Conservation (phyloP, 108 stramenopile species). For the Fistulifera pelliculosa region DNA sequence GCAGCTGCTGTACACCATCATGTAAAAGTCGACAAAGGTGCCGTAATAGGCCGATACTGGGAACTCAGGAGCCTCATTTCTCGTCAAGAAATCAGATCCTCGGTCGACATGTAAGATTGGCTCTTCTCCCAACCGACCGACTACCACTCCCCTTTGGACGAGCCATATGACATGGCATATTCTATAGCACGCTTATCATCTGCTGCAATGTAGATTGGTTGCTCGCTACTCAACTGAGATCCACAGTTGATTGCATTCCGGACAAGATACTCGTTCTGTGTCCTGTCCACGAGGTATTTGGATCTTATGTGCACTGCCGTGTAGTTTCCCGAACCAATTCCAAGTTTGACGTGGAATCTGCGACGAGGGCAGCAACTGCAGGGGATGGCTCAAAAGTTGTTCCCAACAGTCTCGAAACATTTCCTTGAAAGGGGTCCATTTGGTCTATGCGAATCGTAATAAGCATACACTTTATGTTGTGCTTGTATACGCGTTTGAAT, state of each 20-base stretch:
- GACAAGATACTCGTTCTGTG: not conserved
- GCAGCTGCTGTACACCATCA: slow-evolving; percentile 22
- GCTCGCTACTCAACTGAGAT: not conserved
- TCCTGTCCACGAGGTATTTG: not conserved
- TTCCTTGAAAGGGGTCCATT: too few species aligned
- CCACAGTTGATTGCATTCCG: not conserved
- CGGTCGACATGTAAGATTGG: slow-evolving; percentile 20
- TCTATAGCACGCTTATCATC: not conserved
- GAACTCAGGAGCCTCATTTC: too few species aligned
- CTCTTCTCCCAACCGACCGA: not conserved
- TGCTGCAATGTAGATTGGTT: not conserved
- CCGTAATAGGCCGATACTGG: slow-evolving; percentile 18
- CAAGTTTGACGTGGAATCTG: not conserved
- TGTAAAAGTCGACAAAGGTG: slow-evolving; percentile 35
- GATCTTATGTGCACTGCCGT: not conserved
- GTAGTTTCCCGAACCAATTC: not conserved
- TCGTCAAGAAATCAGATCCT: not conserved
- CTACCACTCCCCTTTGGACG: not conserved
- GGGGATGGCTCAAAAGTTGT: too few species aligned
- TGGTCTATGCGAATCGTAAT: too few species aligned
- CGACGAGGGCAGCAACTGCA: not conserved
- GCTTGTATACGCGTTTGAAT: too few species aligned
- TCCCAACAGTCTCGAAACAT: too few species aligned
- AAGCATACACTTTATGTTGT: too few species aligned
- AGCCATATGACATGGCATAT: not conserved